A percentile compares a stretch with the other conserved stretches of the same genome.
Conservation (phyloP, 768 basidiomycete genomes). For the Agaricus sinodeliciosus region DNA sequence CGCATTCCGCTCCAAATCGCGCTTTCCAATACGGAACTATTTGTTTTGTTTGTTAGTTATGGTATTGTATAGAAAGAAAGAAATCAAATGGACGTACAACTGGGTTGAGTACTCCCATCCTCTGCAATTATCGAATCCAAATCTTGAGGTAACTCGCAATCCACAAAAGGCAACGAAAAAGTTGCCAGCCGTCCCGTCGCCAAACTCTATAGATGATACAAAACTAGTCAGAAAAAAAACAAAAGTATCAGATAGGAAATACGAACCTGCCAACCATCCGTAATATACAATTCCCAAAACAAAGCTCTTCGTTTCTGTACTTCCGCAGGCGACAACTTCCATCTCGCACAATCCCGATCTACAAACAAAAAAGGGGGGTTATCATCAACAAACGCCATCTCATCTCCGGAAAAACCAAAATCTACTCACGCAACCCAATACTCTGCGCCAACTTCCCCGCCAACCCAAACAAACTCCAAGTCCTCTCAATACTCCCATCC, state of each 20-base stretch:
- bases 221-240: not conserved
- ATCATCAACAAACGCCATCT: constrained; percentile 2
- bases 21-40: constrained; percentile 68
- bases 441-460: constrained; percentile 64
- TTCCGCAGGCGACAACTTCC: constrained; percentile 53
- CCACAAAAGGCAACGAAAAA: constrained; percentile 65
- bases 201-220: constrained; percentile 39
- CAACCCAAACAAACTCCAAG: constrained; percentile 61
- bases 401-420: not conserved
- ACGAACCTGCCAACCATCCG: constrained; percentile 68
- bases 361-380: too few species aligned
- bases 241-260: not conserved
- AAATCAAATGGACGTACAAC: constrained; percentile 37
- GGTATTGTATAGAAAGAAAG: not conserved
- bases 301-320: constrained; percentile 66
- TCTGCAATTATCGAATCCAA: constrained; percentile 50
- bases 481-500: constrained; percentile 65
- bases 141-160: constrained; percentile 62
- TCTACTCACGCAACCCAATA: constrained; percentile 58
- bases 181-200: constrained; percentile 66
- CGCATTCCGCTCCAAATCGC: constrained; percentile 57
- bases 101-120: constrained; percentile 49
- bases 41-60: constrained; percentile 27
- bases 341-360: constrained; percentile 72
- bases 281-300: constrained; percentile 72